phyloP scores from a whole-genome alignment of 495 filamentous ascomycete genomes.

The Podospora anserina region DNA sequence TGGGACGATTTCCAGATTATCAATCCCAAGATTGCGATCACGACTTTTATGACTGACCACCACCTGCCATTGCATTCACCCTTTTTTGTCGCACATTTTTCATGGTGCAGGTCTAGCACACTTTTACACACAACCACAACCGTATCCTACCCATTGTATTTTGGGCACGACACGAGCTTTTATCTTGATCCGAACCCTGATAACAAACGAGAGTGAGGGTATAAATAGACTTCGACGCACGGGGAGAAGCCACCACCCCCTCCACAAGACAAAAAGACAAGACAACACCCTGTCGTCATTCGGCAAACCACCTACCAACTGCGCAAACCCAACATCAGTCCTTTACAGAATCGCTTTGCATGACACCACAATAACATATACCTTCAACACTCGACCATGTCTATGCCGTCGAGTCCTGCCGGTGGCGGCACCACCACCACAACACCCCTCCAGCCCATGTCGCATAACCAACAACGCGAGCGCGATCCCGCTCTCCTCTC shows the following conservation, averaged over 20 bases:
- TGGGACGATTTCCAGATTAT: constrained; percentile 11
- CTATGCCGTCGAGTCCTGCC: constrained; percentile 28
- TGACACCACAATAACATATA: constrained; percentile 20
- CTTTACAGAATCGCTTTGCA: constrained; percentile 20
- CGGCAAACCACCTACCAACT: neutral
- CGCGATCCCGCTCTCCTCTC: constrained; percentile 34
- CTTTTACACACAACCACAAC: neutral
- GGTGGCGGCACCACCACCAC: constrained; percentile 41
- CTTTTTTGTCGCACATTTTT: neutral
- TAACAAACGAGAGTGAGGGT: neutral
- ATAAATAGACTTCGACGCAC: neutral
- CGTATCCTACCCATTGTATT: no score
- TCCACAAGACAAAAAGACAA: neutral
- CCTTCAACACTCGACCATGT: constrained; percentile 16
- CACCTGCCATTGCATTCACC: neutral
- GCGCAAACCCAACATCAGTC: neutral
- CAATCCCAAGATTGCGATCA: constrained; percentile 8
- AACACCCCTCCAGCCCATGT: constrained; percentile 63
- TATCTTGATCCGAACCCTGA: neutral
- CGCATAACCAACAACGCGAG: constrained; percentile 70
- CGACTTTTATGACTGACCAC: neutral
- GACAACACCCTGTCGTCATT: constrained; percentile 9
- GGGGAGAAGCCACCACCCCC: neutral
- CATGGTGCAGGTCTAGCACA: neutral
- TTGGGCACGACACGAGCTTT: no score